Evolutionary conservation across 371 early-diverging fungal species (phyloP).

Genomic region (Syncephalis plumigaleata): DNA sequence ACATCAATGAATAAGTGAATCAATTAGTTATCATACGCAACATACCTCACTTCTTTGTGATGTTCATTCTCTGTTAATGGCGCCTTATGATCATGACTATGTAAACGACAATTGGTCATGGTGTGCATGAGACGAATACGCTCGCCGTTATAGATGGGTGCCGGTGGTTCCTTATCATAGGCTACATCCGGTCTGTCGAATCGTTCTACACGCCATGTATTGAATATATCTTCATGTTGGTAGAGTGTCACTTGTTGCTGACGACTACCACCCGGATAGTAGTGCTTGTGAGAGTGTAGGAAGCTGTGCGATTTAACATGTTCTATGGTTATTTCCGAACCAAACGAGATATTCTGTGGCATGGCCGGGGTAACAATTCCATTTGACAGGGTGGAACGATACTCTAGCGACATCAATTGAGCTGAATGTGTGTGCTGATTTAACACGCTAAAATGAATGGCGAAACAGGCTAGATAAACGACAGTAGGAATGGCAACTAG

Average conservation of each 20-base stretch:
- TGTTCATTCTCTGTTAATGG: constrained; percentile 76
- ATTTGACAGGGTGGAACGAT: constrained; percentile 39
- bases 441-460: constrained; percentile 60
- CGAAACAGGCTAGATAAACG: constrained; percentile 62
- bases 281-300: constrained; percentile 74
- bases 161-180: constrained; percentile 16
- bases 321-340: constrained; percentile 52
- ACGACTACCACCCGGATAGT: constrained; percentile 61
- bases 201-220: constrained; percentile 58
- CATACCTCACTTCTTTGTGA: constrained; percentile 63
- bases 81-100: constrained; percentile 77
- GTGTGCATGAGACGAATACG: constrained; percentile 59
- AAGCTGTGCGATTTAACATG: constrained; percentile 57
- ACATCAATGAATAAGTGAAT: too few relatives aligned
- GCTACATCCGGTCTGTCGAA: constrained; percentile 15
- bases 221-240: constrained; percentile 73
- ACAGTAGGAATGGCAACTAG: constrained; percentile 60
- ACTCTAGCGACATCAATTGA: constrained; percentile 54
- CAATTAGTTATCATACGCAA: too few relatives aligned
- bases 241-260: constrained; percentile 92
- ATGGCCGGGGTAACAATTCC: constrained; percentile 11
- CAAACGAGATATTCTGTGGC: constrained; percentile 53
- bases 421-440: constrained; percentile 57
- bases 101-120: constrained; percentile 43
- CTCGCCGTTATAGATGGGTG: constrained; percentile 37